A percentile compares a stretch with the other conserved stretches of the same genome.
Evolutionary conservation across 1,139 yeast species (phyloP).

Genomic region (Taiozyma onychis): DNA sequence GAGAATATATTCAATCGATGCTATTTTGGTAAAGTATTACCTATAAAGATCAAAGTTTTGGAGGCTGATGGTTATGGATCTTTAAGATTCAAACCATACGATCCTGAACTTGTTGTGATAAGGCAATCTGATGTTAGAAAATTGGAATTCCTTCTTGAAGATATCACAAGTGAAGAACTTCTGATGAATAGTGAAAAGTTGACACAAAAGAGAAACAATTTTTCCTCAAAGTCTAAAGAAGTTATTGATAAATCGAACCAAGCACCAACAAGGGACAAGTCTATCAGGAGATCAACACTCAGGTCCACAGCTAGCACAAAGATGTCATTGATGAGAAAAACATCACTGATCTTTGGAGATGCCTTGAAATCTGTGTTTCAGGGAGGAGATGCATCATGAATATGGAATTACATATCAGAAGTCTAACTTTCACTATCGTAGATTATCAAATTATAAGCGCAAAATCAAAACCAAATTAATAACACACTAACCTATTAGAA

Average conservation of each 20-base stretch:
- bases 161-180: slow-evolving; percentile 23
- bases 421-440: neutral
- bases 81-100: slow-evolving; percentile 4
- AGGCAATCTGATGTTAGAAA: slow-evolving; percentile 10
- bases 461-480: neutral
- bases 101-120: slow-evolving; percentile 2
- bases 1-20: slow-evolving; percentile 11
- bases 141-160: slow-evolving; percentile 16
- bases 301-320: neutral
- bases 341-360: slow-evolving; percentile 18
- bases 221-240: neutral
- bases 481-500: neutral
- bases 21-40: slow-evolving; percentile 17
- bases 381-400: neutral
- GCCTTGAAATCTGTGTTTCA: slow-evolving; percentile 15
- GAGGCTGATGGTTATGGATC: slow-evolving; percentile 6
- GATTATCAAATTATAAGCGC: neutral
- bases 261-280: neutral
- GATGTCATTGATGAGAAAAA: slow-evolving; percentile 16
- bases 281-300: neutral
- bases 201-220: neutral
- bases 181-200: slow-evolving; percentile 1
- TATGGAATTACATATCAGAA: neutral
- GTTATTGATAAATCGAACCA: neutral
- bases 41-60: slow-evolving; percentile 10